Percentiles rank a stretch among this genome's conserved stretches.
These are phyloP conservation scores for Colletotrichum sp. DNA, from an alignment of 2,329 filamentous ascomycete genomes.

Conservation along the genomic window DNA sequence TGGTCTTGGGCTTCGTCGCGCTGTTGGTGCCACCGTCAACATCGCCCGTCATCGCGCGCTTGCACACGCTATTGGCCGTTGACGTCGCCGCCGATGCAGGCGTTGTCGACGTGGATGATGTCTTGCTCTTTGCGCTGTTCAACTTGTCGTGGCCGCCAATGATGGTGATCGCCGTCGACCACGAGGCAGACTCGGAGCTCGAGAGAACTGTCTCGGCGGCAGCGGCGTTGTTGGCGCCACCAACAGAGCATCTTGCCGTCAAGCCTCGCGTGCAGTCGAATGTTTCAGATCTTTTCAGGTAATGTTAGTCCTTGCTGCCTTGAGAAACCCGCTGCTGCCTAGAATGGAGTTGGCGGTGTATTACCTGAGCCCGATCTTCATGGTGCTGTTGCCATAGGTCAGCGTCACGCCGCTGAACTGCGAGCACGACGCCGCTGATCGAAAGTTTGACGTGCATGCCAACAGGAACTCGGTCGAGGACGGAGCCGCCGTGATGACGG, in stretches of 20 bases:
- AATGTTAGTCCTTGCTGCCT: not conserved
- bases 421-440: slow-evolving; percentile 4
- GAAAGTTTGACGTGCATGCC: slow-evolving; percentile 8
- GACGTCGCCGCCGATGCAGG: not conserved
- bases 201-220: not conserved
- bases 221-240: not conserved
- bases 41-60: not conserved
- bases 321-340: not conserved
- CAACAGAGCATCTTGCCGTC: not conserved
- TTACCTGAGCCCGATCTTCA: slow-evolving; percentile 5
- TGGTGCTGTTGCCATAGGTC: slow-evolving; percentile 5
- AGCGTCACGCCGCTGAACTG: slow-evolving; percentile 13
- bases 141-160: slow-evolving; percentile 3
- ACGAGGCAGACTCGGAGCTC: not conserved
- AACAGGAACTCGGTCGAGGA: slow-evolving; percentile 10
- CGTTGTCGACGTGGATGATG: not conserved
- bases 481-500: slow-evolving; percentile 18
- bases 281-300: not conserved
- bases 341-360: not conserved
- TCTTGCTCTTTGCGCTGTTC: not conserved
- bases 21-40: not conserved
- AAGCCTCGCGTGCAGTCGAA: slow-evolving; percentile 9
- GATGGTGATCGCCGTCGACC: slow-evolving; percentile 16
- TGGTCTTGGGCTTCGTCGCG: not conserved
- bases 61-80: not conserved